Conservation (phyloP, 2,329 filamentous ascomycete genomes). For the Claviceps maximensis region DNA sequence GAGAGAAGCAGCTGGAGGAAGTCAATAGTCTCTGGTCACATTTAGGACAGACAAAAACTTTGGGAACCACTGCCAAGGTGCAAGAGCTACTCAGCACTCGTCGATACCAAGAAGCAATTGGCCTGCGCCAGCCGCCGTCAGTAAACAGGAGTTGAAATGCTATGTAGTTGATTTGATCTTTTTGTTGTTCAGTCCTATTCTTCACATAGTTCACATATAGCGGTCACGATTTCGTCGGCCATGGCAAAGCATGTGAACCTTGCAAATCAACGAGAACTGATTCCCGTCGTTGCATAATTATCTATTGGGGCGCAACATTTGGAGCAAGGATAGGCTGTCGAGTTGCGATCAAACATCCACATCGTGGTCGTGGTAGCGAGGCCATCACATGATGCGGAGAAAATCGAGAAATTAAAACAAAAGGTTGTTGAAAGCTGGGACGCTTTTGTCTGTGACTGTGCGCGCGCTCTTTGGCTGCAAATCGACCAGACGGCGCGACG, state of each 20-base stretch:
- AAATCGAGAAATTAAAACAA: background rate
- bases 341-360: background rate
- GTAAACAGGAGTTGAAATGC: background rate
- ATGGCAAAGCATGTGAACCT: background rate
- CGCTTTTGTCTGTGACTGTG: background rate
- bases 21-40: slow-evolving; percentile 41
- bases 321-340: background rate
- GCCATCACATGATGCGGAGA: background rate
- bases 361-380: background rate
- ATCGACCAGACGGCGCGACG: too few species aligned
- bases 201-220: background rate
- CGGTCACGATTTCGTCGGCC: background rate
- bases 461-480: background rate
- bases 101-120: slow-evolving; percentile 28
- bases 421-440: background rate
- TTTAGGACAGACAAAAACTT: slow-evolving; percentile 37
- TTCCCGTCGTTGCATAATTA: background rate
- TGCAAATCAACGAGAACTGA: background rate
- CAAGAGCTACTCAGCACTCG: slow-evolving; percentile 43
- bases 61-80: slow-evolving; percentile 40
- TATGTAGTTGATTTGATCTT: background rate
- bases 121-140: slow-evolving; percentile 13
- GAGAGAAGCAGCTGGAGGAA: slow-evolving; percentile 15
- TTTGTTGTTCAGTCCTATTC: background rate
- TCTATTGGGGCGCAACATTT: background rate